These are phyloP conservation scores for Saxispiralis lemnorum DNA, from an alignment of 495 filamentous ascomycete species.

Conservation along the genomic window DNA sequence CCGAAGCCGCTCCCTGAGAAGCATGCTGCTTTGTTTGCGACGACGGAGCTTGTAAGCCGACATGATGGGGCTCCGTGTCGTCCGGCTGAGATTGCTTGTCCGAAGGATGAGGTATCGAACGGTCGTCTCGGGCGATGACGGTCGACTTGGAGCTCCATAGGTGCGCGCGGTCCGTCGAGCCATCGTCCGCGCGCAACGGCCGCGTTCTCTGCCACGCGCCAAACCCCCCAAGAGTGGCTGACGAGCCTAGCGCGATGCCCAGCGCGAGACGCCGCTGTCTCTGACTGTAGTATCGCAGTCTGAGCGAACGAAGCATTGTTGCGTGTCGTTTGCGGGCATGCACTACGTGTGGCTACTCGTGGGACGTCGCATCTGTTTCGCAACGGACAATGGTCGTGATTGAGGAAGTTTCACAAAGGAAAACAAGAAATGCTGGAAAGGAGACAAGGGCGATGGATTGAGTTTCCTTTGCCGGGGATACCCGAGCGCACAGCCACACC, in stretches of 20 bases:
- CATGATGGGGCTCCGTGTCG: neutral
- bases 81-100: neutral
- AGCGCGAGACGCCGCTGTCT: constrained; percentile 4
- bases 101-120: neutral
- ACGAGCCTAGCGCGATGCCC: neutral
- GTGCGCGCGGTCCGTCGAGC: neutral
- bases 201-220: neutral
- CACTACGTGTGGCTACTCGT: too few relatives aligned
- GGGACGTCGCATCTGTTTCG: too few relatives aligned
- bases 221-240: neutral
- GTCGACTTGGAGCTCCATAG: constrained; percentile 2
- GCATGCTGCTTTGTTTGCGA: constrained; percentile 2
- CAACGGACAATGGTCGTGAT: too few relatives aligned
- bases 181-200: constrained; percentile 2
- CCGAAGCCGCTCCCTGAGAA: neutral
- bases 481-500: too few relatives aligned
- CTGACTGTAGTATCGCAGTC: neutral
- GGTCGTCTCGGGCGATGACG: neutral
- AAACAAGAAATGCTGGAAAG: too few relatives aligned
- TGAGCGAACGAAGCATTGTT: constrained; percentile 2
- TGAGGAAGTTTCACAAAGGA: too few relatives aligned
- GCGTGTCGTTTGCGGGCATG: neutral
- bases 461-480: too few relatives aligned
- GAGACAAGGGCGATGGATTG: too few relatives aligned
- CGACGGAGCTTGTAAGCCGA: neutral